Conservation (phyloP, 257 asterid genomes). For the Jasminum sambac region DNA sequence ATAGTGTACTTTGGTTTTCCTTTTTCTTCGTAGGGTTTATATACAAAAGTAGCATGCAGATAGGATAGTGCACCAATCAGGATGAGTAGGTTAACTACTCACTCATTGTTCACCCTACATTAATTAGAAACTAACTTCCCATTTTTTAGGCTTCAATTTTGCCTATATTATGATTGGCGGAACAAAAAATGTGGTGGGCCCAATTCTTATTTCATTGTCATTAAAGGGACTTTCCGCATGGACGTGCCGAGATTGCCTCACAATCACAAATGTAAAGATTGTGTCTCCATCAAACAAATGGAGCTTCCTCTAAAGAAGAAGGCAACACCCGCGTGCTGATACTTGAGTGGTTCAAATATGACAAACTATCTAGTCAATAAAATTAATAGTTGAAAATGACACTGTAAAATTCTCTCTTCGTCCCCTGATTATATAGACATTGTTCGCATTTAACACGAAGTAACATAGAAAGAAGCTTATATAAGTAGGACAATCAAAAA, state of each 20-base stretch:
- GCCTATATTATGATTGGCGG: not conserved
- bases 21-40: not conserved
- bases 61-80: conserved; percentile 15
- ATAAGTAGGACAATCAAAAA: too few relatives aligned
- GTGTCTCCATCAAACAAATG: not conserved
- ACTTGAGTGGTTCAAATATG: not conserved
- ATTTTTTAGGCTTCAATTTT: conserved; percentile 2
- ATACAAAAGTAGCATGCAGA: conserved; percentile 6
- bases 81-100: conserved; percentile 45
- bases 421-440: too few relatives aligned
- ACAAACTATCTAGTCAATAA: too few relatives aligned
- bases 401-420: too few relatives aligned
- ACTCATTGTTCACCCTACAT: conserved; percentile 9
- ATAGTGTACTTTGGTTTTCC: not conserved
- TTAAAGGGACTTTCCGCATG: too few relatives aligned
- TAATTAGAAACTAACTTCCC: conserved; percentile 4
- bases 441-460: too few relatives aligned
- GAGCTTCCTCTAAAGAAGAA: not conserved
- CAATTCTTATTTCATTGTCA: too few relatives aligned
- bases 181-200: too few relatives aligned
- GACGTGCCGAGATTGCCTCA: not conserved
- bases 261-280: not conserved
- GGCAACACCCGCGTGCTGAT: not conserved
- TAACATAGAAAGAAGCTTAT: too few relatives aligned
- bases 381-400: too few relatives aligned